A percentile compares a stretch with the other conserved stretches of the same genome.
These are phyloP conservation scores for Myxozyma vanderwaltii DNA, from an alignment of 805 yeast species.

Conservation along the genomic window DNA sequence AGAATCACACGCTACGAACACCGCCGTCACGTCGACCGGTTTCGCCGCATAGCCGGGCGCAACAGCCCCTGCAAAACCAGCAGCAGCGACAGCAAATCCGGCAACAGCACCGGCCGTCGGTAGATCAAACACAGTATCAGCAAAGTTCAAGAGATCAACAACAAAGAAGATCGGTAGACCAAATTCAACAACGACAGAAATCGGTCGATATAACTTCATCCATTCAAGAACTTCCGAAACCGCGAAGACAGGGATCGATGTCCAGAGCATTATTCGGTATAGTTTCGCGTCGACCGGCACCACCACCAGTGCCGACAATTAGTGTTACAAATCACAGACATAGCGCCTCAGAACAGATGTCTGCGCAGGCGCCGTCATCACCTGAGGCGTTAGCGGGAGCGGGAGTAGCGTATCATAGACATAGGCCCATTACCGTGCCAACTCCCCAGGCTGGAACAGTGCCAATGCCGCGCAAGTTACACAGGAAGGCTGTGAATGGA, in stretches of 20 bases:
- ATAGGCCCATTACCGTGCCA: not conserved
- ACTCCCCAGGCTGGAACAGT: not conserved
- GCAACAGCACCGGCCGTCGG: not conserved
- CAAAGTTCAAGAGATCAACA: not conserved
- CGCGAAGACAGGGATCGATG: constrained; percentile 7
- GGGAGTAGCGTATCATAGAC: constrained; percentile 10
- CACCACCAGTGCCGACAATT: not conserved
- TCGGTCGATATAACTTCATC: not conserved
- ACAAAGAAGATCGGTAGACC: not conserved
- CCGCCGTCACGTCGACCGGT: not conserved
- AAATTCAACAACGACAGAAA: not conserved
- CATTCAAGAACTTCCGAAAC: not conserved
- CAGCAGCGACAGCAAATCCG: not conserved
- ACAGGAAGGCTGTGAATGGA: not conserved
- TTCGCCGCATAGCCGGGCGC: not conserved
- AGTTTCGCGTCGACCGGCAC: constrained; percentile 6
- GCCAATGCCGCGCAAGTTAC: constrained; percentile 4
- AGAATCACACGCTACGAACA: not conserved
- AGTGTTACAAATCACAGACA: not conserved
- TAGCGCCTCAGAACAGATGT: not conserved
- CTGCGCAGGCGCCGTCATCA: not conserved
- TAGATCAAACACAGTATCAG: not conserved
- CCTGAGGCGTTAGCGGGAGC: constrained; percentile 8
- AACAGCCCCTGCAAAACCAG: not conserved
- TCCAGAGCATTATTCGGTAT: constrained; percentile 5